Base-by-base conservation (phyloP, 805 yeast genomes). In the Kazachstania martiniae region DNA sequence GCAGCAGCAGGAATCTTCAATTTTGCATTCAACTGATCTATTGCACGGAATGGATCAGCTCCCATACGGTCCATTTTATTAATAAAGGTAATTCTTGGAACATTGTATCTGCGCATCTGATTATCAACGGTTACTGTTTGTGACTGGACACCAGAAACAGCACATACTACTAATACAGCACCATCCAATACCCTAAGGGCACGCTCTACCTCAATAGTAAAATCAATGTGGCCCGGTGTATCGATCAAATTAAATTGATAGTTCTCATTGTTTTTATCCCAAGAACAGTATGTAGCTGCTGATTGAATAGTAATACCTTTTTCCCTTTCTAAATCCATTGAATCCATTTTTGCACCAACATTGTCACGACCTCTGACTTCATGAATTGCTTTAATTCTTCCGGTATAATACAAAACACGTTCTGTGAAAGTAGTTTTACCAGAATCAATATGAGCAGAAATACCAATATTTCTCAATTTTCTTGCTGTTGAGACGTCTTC, bases 201-300 rank as follows among this genome's bases (percentile, higher is more conserved):
- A 58, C 97, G 97, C 62, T 97, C 91, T 61, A 89, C 98, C 72
- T 89, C 98, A 53, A 97, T 91, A 46, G 96, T 86, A 87, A 89
- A 89, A 74, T 89, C 98, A 77, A 89, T 97, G 96, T 89, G 98
- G 83, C 98, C 98, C 71, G 98, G 98, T 55, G 98, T 91, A 70
- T 89, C 98, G 59, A 89, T 89, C 78, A 89, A 77, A 85, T 89
- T 89, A 56, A 89, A 56, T 74, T 91, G 97, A 67, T 77, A 72
- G 73, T 91, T 89, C 56, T 73, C 80, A 70, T 79, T 74, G 68
- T 85, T 86, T 55, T 77, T 84, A 66, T 80, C 81, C 47, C 72
- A 77, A 36, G 59, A 55, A 56, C 96, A 76, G 75, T 68, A 89
- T 64, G 91, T 89, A 55, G 98, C 98, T 46, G 98, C 89, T 43